Conservation (phyloP, 164 flowering plant species). For the Houttuynia cordata region DNA sequence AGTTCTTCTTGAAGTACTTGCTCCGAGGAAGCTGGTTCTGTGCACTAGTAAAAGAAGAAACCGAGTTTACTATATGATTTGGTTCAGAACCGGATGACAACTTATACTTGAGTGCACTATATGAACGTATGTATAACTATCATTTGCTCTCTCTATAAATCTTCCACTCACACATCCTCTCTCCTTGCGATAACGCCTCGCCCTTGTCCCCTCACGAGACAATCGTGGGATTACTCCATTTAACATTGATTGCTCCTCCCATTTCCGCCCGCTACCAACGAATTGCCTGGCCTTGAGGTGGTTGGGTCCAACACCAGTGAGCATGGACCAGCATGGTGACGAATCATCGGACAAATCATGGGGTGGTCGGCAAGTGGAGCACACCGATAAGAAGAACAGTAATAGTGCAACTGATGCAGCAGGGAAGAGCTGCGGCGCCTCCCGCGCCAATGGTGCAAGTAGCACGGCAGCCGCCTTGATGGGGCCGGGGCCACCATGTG, state of each 20-base stretch:
- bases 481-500: slow-evolving; percentile 47
- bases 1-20: no score
- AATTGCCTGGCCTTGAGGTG: neutral
- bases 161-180: neutral
- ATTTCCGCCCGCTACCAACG: neutral
- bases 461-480: neutral
- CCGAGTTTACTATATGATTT: no score
- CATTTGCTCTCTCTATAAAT: neutral
- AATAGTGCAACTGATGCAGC: neutral
- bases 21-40: no score
- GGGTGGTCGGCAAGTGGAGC: no score
- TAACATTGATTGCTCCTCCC: neutral
- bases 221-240: neutral
- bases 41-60: no score
- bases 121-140: neutral
- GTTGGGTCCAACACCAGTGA: neutral
- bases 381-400: no score
- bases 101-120: no score
- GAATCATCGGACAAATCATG: no score
- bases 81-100: no score
- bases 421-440: neutral
- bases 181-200: neutral
- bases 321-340: no score
- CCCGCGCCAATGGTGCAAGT: neutral
- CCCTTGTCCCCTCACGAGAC: neutral